Base-by-base conservation (phyloP, 768 basidiomycete species). In the Trichaptum fuscoviolaceum region DNA sequence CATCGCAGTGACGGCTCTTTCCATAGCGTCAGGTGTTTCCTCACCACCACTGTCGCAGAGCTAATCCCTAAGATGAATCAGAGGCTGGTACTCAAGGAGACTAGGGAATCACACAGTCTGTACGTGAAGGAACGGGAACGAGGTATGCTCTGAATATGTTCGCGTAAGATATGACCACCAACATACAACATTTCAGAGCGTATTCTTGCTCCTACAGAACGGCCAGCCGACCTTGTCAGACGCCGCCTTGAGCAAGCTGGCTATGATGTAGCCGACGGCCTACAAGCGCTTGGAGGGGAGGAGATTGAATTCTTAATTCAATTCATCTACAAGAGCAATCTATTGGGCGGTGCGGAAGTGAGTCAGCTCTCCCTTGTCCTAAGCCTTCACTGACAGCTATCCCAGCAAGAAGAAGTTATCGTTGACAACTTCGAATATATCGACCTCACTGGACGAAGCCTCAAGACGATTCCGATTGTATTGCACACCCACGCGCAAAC, bases 221-320 rank as follows among this genome's bases (percentile, higher is more conserved):
- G 85, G 60, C 96, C 96, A 0, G 89, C 94, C 1, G 85, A 87
- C 36, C 93, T 97, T 67, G 90, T 96, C 24, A 84, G 89, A 66
- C 83, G 92, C 57, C 84, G 94, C 42, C 79, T 98, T 68, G 87
- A 91, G 70, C 93, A 96, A 74, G 94, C 95, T 3, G 96, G 96
- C 0, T 98, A 95, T 71, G 87, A 90, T 63, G 83, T 87, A 24
- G 83, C 85, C 20, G 96, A 99, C 74, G 88, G 89, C 57, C 76
- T 91, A 7, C 90, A 94, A 67, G 82, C 89, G 58, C 80, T 97
- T 7, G 89, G 88, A 0, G 85, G 85, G 4, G 91, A 93, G 35
- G 91, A 92, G 64, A 79, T 97, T 68, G 84, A 87, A 6, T 96
- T 96, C 73, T 81, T 99, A 26, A 84, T 94, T 75, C 91, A 90